Percentiles rank a stretch among this genome's conserved stretches.
Evolutionary conservation across 306 rosid species (phyloP).

Genomic region (Fragaria nilgerrensis): DNA sequence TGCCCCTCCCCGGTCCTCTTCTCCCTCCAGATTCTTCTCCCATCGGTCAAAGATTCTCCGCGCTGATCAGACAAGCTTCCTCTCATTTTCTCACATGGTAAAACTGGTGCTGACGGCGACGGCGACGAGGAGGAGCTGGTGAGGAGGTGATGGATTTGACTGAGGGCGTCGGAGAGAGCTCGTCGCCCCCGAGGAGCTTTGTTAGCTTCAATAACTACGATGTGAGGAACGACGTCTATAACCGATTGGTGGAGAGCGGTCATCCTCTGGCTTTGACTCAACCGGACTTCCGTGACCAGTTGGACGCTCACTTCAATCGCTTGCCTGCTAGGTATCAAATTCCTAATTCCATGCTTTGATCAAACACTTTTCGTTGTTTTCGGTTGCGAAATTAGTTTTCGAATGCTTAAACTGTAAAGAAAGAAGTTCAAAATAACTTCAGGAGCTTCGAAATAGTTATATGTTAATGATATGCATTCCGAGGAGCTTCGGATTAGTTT

Average conservation of each 20-base stretch:
- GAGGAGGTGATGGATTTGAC: slow-evolving; percentile 66
- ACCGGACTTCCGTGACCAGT: slow-evolving; percentile 74
- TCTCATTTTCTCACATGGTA: not conserved
- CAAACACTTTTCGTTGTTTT: not conserved
- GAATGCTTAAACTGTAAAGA: not conserved
- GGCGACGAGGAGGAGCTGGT: not conserved
- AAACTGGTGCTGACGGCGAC: not conserved
- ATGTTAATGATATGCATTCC: not conserved
- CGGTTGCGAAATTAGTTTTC: not conserved
- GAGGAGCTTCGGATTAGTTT: not conserved
- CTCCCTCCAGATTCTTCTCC: slow-evolving; percentile 26
- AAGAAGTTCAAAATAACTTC: not conserved
- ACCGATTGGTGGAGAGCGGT: slow-evolving; percentile 67
- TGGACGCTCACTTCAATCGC: slow-evolving; percentile 92
- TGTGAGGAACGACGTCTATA: slow-evolving; percentile 70
- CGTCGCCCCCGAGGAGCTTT: slow-evolving; percentile 82
- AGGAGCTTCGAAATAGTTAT: not conserved
- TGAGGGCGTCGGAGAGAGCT: slow-evolving; percentile 97
- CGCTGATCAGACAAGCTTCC: slow-evolving; percentile 22
- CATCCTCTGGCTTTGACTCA: slow-evolving; percentile 56
- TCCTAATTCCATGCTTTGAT: not conserved
- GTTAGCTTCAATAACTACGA: slow-evolving; percentile 63
- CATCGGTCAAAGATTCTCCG: slow-evolving; percentile 43
- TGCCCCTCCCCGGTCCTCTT: slow-evolving; percentile 31
- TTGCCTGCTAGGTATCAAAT: slow-evolving; percentile 73